Evolutionary conservation across 441 rosid genomes (phyloP).

Genomic region (Pelargonium fulgidum): DNA sequence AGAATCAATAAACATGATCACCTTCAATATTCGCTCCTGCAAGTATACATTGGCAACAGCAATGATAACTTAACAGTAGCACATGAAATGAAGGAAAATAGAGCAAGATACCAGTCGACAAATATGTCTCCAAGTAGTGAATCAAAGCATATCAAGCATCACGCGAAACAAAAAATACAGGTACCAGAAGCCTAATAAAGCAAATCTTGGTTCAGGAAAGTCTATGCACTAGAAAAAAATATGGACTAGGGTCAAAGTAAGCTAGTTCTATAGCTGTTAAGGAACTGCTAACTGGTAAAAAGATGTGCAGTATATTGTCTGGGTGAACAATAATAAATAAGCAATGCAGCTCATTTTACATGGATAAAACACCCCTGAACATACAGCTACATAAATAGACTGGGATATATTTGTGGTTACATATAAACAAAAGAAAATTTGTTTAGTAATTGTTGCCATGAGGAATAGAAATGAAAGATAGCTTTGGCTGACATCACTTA

Average conservation of each 20-base stretch:
- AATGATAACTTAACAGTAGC: background rate
- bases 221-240: background rate
- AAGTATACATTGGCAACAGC: constrained; percentile 12
- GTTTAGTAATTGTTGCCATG: background rate
- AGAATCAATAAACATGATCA: constrained; percentile 36
- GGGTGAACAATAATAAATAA: background rate
- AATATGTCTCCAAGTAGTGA: background rate
- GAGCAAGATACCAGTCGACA: background rate
- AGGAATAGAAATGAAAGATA: background rate
- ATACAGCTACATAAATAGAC: background rate
- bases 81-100: background rate
- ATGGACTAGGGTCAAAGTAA: background rate
- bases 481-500: background rate
- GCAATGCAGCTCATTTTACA: background rate
- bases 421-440: background rate
- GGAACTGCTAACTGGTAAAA: background rate
- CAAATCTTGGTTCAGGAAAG: background rate
- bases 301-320: background rate
- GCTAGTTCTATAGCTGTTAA: background rate
- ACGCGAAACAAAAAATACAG: background rate
- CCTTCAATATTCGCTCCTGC: constrained; percentile 49
- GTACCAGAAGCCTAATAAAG: background rate
- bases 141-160: constrained; percentile 2
- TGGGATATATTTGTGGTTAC: background rate
- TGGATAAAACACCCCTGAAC: background rate